Conservation (phyloP, 73 alveolate species). For the Uronychia setigera region DNA sequence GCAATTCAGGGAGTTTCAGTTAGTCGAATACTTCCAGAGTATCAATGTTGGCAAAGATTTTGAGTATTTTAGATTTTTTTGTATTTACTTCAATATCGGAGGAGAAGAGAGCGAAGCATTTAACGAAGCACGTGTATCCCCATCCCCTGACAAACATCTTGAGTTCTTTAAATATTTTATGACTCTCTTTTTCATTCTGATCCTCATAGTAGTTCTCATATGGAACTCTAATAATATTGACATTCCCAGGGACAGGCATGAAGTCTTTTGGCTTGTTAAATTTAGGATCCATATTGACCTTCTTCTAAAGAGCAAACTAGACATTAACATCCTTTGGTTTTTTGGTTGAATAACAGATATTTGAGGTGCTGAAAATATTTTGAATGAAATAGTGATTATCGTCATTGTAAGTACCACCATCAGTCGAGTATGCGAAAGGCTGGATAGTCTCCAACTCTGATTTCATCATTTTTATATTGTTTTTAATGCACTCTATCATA, state of each 20-base stretch:
- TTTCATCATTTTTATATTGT: background rate
- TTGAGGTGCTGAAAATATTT: conserved; percentile 33
- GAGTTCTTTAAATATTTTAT: conserved; percentile 22
- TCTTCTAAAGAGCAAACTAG: conserved; percentile 19
- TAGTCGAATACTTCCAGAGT: conserved; percentile 13
- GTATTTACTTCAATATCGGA: conserved; percentile 37
- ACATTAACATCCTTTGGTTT: conserved; percentile 26
- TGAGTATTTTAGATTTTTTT: conserved; percentile 4
- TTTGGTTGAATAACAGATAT: conserved; percentile 45
- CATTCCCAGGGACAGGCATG: background rate
- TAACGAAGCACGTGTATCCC: conserved; percentile 55
- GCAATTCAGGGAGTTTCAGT: conserved; percentile 13
- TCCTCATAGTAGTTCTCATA: conserved; percentile 5
- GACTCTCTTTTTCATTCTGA: conserved; percentile 17
- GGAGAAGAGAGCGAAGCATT: conserved; percentile 19
- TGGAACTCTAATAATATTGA: conserved; percentile 14
- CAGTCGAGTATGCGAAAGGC: conserved; percentile 42
- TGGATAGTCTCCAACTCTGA: background rate
- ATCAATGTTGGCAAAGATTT: conserved; percentile 5
- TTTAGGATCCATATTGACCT: conserved; percentile 9
- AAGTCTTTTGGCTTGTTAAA: conserved; percentile 13
- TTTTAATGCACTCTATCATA: conserved; percentile 1
- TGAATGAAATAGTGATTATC: conserved; percentile 39
- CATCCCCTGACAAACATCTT: conserved; percentile 38
- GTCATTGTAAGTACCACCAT: conserved; percentile 54